Conservation (phyloP, 2,329 filamentous ascomycete genomes). For the Pseudogymnoascus sp. region DNA sequence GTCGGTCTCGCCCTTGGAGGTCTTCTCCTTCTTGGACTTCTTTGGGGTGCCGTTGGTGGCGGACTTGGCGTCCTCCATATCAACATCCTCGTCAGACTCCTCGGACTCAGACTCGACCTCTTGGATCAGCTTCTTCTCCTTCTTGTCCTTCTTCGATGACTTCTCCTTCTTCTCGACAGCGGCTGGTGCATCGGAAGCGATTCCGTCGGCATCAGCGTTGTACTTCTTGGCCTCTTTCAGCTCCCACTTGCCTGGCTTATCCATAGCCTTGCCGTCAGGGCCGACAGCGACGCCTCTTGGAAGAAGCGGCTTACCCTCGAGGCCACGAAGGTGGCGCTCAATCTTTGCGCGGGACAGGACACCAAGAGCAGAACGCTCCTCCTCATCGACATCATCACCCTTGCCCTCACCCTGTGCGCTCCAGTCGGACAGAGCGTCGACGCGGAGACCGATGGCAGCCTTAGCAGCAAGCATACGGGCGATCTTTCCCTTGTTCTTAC, state of each 20-base stretch:
- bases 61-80: conserved; percentile 24
- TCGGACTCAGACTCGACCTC: conserved; percentile 23
- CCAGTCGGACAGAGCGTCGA: conserved; percentile 81
- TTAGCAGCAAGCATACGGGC: conserved; percentile 93
- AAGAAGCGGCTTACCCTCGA: conserved; percentile 86
- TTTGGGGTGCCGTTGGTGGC: conserved; percentile 27
- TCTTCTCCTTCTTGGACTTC: conserved; percentile 36
- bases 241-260: conserved; percentile 70
- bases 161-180: conserved; percentile 42
- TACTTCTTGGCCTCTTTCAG: conserved; percentile 91
- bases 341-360: conserved; percentile 63
- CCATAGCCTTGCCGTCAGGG: conserved; percentile 58
- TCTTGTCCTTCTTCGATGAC: conserved; percentile 41
- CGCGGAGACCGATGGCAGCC: conserved; percentile 83
- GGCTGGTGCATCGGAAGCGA: conserved; percentile 60
- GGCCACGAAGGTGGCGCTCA: conserved; percentile 64
- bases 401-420: conserved; percentile 59
- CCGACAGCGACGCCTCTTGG: conserved; percentile 67
- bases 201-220: conserved; percentile 86
- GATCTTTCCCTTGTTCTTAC: conserved; percentile 99
- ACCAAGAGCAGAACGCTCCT: conserved; percentile 78
- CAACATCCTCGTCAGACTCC: conserved; percentile 18
- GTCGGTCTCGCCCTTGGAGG: conserved; percentile 35
- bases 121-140: conserved; percentile 35
- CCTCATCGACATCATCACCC: conserved; percentile 64